Evolutionary conservation across 2,329 filamentous ascomycete genomes (phyloP).

Genomic region (Colletotrichum agaves): DNA sequence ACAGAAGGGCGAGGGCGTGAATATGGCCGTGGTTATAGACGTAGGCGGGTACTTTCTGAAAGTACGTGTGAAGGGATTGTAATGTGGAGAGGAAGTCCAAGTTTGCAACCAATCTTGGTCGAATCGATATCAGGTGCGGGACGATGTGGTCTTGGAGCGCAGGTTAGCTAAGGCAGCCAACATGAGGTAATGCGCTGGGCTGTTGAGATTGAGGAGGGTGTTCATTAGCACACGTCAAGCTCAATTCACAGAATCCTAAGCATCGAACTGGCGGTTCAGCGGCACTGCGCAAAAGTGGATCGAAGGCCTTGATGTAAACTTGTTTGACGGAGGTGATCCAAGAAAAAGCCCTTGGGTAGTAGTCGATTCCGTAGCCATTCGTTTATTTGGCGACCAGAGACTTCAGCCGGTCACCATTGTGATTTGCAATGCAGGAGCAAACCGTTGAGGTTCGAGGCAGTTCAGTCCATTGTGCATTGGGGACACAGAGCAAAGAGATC

Average conservation of each 20-base stretch:
- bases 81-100: constrained; percentile 20
- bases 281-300: constrained; percentile 11
- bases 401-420: not conserved
- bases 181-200: not conserved
- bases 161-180: constrained; percentile 4
- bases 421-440: constrained; percentile 11
- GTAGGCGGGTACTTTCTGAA: not conserved
- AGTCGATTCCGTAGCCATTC: not conserved
- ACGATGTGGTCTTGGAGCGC: constrained; percentile 4
- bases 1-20: not conserved
- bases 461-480: constrained; percentile 12
- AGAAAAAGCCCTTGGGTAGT: not conserved
- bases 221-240: constrained; percentile 7
- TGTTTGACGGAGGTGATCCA: constrained; percentile 15
- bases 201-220: not conserved
- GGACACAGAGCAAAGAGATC: not conserved
- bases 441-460: not conserved
- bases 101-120: constrained; percentile 23
- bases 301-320: constrained; percentile 10
- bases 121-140: constrained; percentile 25
- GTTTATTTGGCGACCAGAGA: constrained; percentile 10
- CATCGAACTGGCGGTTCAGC: not conserved
- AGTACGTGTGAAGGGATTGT: constrained; percentile 22
- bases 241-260: constrained; percentile 18
- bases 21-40: not conserved